Base-by-base conservation (phyloP, 805 yeast genomes). In the Metschnikowia colocasiae region DNA sequence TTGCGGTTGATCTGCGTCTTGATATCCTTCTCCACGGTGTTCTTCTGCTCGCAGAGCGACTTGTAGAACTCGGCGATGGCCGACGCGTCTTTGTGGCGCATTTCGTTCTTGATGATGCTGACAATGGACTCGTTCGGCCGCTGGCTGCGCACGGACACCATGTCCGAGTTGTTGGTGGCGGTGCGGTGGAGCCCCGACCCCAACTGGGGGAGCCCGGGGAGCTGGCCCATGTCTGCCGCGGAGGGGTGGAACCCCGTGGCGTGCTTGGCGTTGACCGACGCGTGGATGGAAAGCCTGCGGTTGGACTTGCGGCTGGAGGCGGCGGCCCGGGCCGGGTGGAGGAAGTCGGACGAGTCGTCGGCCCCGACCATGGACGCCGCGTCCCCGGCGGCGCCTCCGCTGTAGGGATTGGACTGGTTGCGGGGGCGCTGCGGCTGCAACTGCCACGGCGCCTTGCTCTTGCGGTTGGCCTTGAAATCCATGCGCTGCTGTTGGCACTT, bases 31-130 rank as follows among this genome's bases (percentile, higher is more conserved):
- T 77, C 77, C 33, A 85, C 77, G 37, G 74, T 61, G 3, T 67
- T 60, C 33, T 79, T 76, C 53, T 84, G 72, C 34, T 71, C 67
- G 1, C 64, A 58, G 52, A 87, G 67, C 44, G 74, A 76, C 16
- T 79, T 74, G 49, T 83, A 80, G 63, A 85, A 85, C 46, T 78
- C 80, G 56, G 86, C 90, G 29, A 87, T 84, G 50, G 83, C 86
- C 1, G 79, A 64, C 2, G 91, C 92, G 6, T 85, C 78, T 1
- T 89, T 87, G 51, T 80, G 78, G 9, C 80, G 69, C 50, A 87
- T 61, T 46, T 80, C 78, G 8, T 52, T 52, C 18, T 53, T 48
- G 26, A 71, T 63, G 29, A 48, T 45, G n/a, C 31, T 43, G 20
- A 46, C 56, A 10, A 56, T 34, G 31, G 45, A 47, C 12, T 54